Conservation (phyloP, 768 basidiomycete genomes). For the Strobilomyces echinocephalus region DNA sequence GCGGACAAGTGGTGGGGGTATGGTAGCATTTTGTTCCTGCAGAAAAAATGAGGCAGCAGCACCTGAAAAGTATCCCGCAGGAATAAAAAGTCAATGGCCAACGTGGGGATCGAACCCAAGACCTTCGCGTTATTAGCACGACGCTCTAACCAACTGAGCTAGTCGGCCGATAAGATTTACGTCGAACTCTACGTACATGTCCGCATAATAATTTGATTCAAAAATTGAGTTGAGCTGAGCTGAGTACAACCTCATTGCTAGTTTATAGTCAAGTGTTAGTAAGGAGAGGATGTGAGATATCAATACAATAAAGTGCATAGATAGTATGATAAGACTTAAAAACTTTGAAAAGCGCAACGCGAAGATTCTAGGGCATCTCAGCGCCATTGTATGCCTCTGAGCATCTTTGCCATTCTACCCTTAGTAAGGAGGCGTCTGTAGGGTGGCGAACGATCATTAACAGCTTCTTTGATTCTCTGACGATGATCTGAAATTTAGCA, state of each 20-base stretch:
- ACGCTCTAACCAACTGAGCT: conserved; percentile 34
- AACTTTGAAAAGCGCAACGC: not conserved
- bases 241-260: too few species aligned
- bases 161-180: conserved; percentile 25
- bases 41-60: too few species aligned
- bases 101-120: conserved; percentile 79
- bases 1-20: too few species aligned
- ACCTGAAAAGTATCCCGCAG: too few species aligned
- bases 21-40: too few species aligned
- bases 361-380: not conserved
- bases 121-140: conserved; percentile 40
- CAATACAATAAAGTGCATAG: not conserved
- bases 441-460: not conserved
- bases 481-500: not conserved
- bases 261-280: too few species aligned
- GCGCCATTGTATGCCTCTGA: not conserved
- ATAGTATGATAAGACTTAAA: not conserved
- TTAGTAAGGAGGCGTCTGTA: not conserved
- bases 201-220: too few species aligned
- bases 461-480: conserved; percentile 16
- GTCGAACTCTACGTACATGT: too few species aligned
- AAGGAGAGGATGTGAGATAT: not conserved
- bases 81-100: conserved; percentile 31
- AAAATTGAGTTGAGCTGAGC: too few species aligned
- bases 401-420: conserved; percentile 1